These are phyloP conservation scores for Cladosporium phlei DNA, from an alignment of 2,329 filamentous ascomycete genomes.

Conservation along the genomic window DNA sequence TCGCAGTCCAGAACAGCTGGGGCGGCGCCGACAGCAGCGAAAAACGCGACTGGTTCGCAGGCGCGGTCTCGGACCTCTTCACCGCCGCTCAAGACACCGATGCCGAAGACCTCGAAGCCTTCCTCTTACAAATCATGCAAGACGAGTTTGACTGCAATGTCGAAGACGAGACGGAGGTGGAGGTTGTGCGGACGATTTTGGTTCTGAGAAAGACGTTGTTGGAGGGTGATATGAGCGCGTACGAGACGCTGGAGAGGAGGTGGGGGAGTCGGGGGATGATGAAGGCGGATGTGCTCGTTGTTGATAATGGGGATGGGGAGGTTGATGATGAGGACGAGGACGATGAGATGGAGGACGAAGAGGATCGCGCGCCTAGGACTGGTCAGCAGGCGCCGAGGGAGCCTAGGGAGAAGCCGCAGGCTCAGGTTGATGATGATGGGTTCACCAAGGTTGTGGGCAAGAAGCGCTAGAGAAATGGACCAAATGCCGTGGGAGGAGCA, in stretches of 20 bases:
- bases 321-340: slow-evolving; percentile 49
- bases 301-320: slow-evolving; percentile 57
- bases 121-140: slow-evolving; percentile 83
- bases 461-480: slow-evolving; percentile 28
- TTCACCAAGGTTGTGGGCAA: slow-evolving; percentile 38
- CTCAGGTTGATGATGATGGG: slow-evolving; percentile 43
- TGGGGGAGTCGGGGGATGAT: slow-evolving; percentile 65
- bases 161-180: slow-evolving; percentile 78
- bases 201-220: slow-evolving; percentile 59
- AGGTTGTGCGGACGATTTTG: slow-evolving; percentile 70
- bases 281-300: slow-evolving; percentile 48
- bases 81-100: slow-evolving; percentile 59
- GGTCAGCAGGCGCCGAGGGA: slow-evolving; percentile 47
- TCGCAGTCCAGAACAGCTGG: slow-evolving; percentile 83
- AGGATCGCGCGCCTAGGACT: slow-evolving; percentile 55
- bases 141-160: slow-evolving; percentile 94
- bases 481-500: no score
- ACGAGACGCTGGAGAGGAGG: slow-evolving; percentile 69
- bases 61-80: slow-evolving; percentile 78
- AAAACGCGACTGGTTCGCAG: slow-evolving; percentile 96
- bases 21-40: slow-evolving; percentile 76
- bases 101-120: slow-evolving; percentile 72
- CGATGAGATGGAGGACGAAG: slow-evolving; percentile 50
- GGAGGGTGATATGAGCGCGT: slow-evolving; percentile 73
- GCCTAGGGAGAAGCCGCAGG: slow-evolving; percentile 58